These are phyloP conservation scores for Fraxinus floribunda DNA, from an alignment of 305 asterid species.

Conservation along the genomic window DNA sequence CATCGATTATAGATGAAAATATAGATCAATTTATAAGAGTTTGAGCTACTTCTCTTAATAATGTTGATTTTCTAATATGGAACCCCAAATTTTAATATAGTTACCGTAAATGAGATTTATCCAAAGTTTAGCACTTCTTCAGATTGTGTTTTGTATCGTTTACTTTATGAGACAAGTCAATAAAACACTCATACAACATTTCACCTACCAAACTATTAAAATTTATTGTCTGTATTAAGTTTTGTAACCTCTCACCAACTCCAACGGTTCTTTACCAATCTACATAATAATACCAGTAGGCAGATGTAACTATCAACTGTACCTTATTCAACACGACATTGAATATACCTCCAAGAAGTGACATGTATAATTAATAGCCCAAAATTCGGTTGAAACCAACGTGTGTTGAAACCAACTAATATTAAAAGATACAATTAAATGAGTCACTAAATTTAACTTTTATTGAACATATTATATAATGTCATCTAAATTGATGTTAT, in stretches of 20 bases:
- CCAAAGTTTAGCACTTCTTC: neutral
- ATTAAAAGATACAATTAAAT: too few species aligned
- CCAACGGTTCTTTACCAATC: neutral
- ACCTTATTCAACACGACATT: neutral
- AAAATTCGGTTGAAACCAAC: neutral
- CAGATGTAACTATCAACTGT: constrained; percentile 4
- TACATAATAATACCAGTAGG: neutral
- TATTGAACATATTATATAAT: too few species aligned
- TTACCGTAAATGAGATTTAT: neutral
- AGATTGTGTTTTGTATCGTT: neutral
- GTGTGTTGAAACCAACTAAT: neutral
- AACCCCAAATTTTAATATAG: too few species aligned
- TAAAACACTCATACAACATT: neutral
- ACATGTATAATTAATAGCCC: neutral
- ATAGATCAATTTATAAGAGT: too few species aligned
- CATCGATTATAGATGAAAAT: too few species aligned
- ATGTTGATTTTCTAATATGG: too few species aligned
- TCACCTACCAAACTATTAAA: neutral
- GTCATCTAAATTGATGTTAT: too few species aligned
- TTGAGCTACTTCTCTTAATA: too few species aligned
- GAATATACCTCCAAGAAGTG: neutral
- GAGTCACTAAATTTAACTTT: neutral
- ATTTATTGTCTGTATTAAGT: neutral
- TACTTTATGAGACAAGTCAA: neutral
- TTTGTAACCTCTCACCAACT: neutral